A percentile compares a stretch with the other conserved stretches of the same genome.
Conservation (phyloP, 495 filamentous ascomycete species). For the Hypoxylon trugodes region DNA sequence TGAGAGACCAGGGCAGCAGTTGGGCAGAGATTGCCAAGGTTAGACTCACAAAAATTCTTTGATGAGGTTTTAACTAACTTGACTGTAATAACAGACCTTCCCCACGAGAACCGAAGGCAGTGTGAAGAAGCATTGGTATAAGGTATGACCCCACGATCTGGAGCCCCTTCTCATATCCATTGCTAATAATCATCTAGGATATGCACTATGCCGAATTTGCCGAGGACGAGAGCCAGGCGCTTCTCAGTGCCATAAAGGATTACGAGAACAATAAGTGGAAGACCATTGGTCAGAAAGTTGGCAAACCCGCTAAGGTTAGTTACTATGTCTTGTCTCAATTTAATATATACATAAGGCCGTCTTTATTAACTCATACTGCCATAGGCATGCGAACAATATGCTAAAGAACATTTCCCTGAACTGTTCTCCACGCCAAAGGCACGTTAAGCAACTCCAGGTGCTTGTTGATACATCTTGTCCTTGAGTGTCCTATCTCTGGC, state of each 20-base stretch:
- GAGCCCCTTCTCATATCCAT: slow-evolving; percentile 14
- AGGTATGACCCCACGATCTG: slow-evolving; percentile 63
- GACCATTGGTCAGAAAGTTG: slow-evolving; percentile 91
- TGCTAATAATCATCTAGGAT: slow-evolving; percentile 66
- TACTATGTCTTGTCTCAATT: neutral
- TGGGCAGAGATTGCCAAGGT: slow-evolving; percentile 99
- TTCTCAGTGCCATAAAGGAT: slow-evolving; percentile 95
- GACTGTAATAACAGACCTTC: slow-evolving; percentile 72
- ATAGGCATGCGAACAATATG: slow-evolving; percentile 97
- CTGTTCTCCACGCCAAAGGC: slow-evolving; percentile 42
- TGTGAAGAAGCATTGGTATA: slow-evolving; percentile 99
- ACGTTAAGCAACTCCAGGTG: slow-evolving; percentile 30
- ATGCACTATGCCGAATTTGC: slow-evolving; percentile 99
- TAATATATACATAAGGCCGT: neutral
- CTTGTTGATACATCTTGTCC: slow-evolving; percentile 16
- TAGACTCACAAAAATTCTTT: neutral
- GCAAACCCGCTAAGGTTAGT: slow-evolving; percentile 92
- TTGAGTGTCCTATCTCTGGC: slow-evolving; percentile 19
- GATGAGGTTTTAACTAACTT: slow-evolving; percentile 34
- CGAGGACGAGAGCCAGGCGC: slow-evolving; percentile 92
- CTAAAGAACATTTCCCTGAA: slow-evolving; percentile 89
- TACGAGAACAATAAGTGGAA: slow-evolving; percentile 99
- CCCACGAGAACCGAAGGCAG: slow-evolving; percentile 93
- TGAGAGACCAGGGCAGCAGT: slow-evolving; percentile 91
- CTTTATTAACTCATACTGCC: slow-evolving; percentile 15